phyloP scores from a whole-genome alignment of 2,329 filamentous ascomycete genomes.

The Lojkania enalia region DNA sequence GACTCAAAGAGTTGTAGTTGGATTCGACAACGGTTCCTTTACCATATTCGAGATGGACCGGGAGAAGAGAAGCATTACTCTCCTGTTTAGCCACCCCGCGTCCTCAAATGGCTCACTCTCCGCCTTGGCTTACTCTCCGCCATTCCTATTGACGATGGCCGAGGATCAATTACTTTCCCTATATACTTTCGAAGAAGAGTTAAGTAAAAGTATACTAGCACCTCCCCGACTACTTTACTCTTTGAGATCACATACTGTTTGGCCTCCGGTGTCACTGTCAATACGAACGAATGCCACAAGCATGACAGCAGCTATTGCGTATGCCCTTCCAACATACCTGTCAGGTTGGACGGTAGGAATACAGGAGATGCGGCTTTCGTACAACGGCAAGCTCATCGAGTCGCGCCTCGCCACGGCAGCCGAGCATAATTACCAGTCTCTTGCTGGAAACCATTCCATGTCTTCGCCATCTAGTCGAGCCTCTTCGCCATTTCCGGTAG shows the following conservation, averaged over 20 bases:
- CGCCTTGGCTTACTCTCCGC: conserved; percentile 71
- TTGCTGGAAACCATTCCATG: conserved; percentile 34
- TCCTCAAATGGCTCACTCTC: conserved; percentile 68
- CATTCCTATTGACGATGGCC: conserved; percentile 80
- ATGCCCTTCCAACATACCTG: conserved; percentile 74
- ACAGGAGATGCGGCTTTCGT: conserved; percentile 79
- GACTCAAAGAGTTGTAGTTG: conserved; percentile 39
- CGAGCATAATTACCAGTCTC: conserved; percentile 50
- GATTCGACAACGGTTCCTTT: conserved; percentile 55
- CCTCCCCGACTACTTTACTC: conserved; percentile 70
- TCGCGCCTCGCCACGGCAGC: conserved; percentile 57
- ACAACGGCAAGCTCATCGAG: conserved; percentile 51
- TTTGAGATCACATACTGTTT: conserved; percentile 77
- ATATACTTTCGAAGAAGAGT: conserved; percentile 62
- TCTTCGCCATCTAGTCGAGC: conserved; percentile 32
- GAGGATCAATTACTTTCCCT: conserved; percentile 73
- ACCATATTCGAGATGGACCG: conserved; percentile 67
- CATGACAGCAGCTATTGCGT: conserved; percentile 82
- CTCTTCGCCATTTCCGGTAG: conserved; percentile 29
- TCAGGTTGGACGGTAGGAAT: conserved; percentile 87
- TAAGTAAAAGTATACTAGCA: conserved; percentile 20
- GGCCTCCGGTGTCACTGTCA: conserved; percentile 79
- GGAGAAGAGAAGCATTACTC: conserved; percentile 48
- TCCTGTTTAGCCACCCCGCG: conserved; percentile 62
- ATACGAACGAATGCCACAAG: conserved; percentile 67